Evolutionary conservation across 768 basidiomycete species (phyloP).

Genomic region (Neoboletus brunneissimus): DNA sequence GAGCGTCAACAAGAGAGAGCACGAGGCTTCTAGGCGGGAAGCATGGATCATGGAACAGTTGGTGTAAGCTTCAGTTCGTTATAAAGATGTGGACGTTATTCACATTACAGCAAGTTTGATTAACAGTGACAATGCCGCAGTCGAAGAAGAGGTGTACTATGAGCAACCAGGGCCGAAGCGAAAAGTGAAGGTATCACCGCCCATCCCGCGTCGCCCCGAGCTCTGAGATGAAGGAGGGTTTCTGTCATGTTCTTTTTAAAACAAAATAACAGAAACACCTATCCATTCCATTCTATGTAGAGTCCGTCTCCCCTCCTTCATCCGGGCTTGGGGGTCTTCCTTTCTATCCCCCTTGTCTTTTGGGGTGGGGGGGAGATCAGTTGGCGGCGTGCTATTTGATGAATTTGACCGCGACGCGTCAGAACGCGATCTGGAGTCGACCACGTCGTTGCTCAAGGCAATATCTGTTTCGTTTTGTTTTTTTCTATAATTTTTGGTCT

Average conservation of each 20-base stretch:
- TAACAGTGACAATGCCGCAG: conserved; percentile 62
- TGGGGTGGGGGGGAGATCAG: conserved; percentile 35
- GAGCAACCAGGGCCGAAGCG: conserved; percentile 65
- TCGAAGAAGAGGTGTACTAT: conserved; percentile 82
- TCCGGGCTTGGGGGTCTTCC: conserved; percentile 83
- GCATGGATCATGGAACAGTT: conserved; percentile 93
- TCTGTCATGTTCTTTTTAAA: conserved; percentile 33
- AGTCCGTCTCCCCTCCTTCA: conserved; percentile 84
- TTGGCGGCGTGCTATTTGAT: conserved; percentile 26
- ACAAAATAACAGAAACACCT: conserved; percentile 22
- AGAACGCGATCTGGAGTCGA: conserved; percentile 20
- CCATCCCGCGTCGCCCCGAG: conserved; percentile 81
- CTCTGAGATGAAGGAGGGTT: conserved; percentile 91
- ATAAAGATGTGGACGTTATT: not conserved
- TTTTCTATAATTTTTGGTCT: conserved; percentile 10
- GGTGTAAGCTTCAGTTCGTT: conserved; percentile 50
- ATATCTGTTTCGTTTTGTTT: conserved; percentile 39
- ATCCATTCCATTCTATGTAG: conserved; percentile 49
- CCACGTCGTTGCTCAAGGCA: conserved; percentile 32
- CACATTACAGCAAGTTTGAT: conserved; percentile 47
- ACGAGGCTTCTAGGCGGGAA: conserved; percentile 84
- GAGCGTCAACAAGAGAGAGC: conserved; percentile 78
- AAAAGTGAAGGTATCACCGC: conserved; percentile 89
- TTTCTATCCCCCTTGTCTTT: conserved; percentile 72
- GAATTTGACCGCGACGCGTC: conserved; percentile 34